Percentiles rank a stretch among this genome's conserved stretches.
phyloP scores from a whole-genome alignment of 2,329 filamentous ascomycete species.

The Fusarium succisae region DNA sequence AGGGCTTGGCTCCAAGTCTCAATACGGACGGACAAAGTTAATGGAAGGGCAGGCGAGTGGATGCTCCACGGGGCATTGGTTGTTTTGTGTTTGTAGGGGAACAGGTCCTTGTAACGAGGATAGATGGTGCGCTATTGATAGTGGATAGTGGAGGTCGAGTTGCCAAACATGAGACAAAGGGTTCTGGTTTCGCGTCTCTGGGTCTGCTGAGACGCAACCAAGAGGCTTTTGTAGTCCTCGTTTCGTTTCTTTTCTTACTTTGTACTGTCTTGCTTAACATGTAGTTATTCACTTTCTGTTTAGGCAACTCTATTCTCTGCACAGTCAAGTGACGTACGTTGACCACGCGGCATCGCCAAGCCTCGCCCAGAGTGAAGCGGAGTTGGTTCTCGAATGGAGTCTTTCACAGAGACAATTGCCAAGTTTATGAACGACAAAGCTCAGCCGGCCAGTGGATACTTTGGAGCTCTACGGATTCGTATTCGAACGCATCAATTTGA shows the following conservation, averaged over 20 bases:
- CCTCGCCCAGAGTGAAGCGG: slow-evolving; percentile 20
- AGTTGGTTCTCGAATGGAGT: slow-evolving; percentile 6
- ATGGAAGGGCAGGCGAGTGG: slow-evolving; percentile 1
- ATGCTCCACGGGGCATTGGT: slow-evolving; percentile 28
- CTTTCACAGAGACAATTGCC: slow-evolving; percentile 9
- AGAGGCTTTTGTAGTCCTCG: neutral
- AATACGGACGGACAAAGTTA: slow-evolving; percentile 8
- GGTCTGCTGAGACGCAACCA: slow-evolving; percentile 7
- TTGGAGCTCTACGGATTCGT: neutral
- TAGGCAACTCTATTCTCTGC: slow-evolving; percentile 26
- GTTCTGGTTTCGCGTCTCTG: neutral
- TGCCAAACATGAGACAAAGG: slow-evolving; percentile 13
- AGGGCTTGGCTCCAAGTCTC: slow-evolving; percentile 35
- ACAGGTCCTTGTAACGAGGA: slow-evolving; percentile 20
- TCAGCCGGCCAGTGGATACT: neutral
- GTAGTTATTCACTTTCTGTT: neutral
- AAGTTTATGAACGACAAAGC: neutral
- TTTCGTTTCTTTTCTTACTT: neutral
- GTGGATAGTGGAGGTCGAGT: neutral
- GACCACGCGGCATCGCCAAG: slow-evolving; percentile 37
- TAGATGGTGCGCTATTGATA: slow-evolving; percentile 13
- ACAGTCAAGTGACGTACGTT: slow-evolving; percentile 34
- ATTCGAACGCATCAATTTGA: neutral
- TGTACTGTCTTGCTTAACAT: neutral
- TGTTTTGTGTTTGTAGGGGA: slow-evolving; percentile 33